Base-by-base conservation (phyloP, 169 alveolate genomes). In the Eimeria falciformis region DNA sequence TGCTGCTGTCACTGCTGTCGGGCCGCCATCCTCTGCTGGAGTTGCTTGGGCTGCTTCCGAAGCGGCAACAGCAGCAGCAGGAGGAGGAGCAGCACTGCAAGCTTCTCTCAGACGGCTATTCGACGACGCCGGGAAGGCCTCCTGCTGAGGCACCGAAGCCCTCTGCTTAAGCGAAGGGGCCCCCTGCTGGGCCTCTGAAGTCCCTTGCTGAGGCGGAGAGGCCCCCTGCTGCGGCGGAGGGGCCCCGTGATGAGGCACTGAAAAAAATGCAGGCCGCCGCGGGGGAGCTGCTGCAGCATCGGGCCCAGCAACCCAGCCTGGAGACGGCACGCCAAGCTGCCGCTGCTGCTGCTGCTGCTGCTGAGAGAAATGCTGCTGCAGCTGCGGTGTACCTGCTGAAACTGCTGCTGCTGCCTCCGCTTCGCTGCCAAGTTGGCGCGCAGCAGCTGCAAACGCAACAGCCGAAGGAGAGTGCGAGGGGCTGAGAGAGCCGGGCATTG, bases 331-430 rank as follows among this genome's bases (percentile, higher is more conserved):
- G 45, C 84, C 62, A 43, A 45, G 27, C 45, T 79, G 88, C 88
- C 9, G 88, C 88, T 79, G 88, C 73, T 53, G 69, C 47, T 45
- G 69, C 43, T 45, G 69, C 69, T 47, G 87, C 87, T 77, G 87
- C 69, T 1, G 47, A 79, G 73, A 7, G 27, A 53, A 50, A 55
- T 79, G 53, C 21, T n/a, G 73, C 73, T 79, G 88, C 53, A 50
- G 88, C 71, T 79, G 88, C 4, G 84, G 12, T 5, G 84, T 27
- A n/a, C 45, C 65, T 25, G 45, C 25, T 79, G 88, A 46, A 21
- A 40, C 71, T 0, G 46, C 71, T 6, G 88, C 46, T 7, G 21
- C 53, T 5, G 47, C 45, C 25, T 79, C 68, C 29, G 53, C 71
- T 33, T 79, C 88, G n/a, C 53, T 53, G n/a, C 29, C 71, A 46